Percentiles rank a stretch among this genome's conserved stretches.
Evolutionary conservation across 1,284 basidiomycete species (phyloP).

Genomic region (Papiliotrema nemorosa): DNA sequence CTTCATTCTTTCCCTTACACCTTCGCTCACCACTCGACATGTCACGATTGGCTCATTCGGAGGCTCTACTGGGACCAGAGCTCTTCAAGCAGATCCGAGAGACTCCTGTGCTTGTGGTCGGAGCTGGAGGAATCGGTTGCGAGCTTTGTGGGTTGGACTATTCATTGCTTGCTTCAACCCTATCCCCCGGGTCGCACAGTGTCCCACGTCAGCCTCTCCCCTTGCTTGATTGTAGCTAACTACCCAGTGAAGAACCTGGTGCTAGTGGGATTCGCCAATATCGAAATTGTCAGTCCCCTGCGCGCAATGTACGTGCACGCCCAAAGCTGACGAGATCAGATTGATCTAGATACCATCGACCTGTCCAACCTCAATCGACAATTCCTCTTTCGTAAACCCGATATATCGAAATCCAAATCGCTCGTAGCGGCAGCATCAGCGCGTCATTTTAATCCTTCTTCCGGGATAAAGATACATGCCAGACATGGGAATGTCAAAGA

Average conservation of each 20-base stretch:
- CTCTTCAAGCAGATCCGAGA: constrained; percentile 54
- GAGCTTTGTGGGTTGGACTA: constrained; percentile 71
- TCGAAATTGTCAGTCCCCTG: constrained; percentile 60
- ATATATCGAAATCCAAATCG: constrained; percentile 95
- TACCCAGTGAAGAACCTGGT: constrained; percentile 89
- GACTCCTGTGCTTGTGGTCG: constrained; percentile 82
- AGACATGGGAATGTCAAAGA: constrained; percentile 97
- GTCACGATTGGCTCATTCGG: constrained; percentile 34
- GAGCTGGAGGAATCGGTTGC: constrained; percentile 95
- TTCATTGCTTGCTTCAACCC: background rate
- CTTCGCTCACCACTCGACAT: constrained; percentile 12
- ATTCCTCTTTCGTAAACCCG: constrained; percentile 95
- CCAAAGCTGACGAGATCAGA: constrained; percentile 48
- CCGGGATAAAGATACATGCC: constrained; percentile 71
- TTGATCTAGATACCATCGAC: constrained; percentile 98
- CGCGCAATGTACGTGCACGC: background rate
- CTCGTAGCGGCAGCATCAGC: constrained; percentile 88
- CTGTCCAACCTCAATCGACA: constrained; percentile 96
- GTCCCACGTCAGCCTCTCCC: background rate
- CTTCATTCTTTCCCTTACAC: background rate
- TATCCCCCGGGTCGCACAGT: background rate
- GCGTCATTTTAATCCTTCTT: constrained; percentile 76
- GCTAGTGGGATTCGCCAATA: constrained; percentile 83
- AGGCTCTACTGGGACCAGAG: constrained; percentile 68
- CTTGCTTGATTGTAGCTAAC: background rate